phyloP scores from a whole-genome alignment of 768 basidiomycete species.

The Serendipita sp. region DNA sequence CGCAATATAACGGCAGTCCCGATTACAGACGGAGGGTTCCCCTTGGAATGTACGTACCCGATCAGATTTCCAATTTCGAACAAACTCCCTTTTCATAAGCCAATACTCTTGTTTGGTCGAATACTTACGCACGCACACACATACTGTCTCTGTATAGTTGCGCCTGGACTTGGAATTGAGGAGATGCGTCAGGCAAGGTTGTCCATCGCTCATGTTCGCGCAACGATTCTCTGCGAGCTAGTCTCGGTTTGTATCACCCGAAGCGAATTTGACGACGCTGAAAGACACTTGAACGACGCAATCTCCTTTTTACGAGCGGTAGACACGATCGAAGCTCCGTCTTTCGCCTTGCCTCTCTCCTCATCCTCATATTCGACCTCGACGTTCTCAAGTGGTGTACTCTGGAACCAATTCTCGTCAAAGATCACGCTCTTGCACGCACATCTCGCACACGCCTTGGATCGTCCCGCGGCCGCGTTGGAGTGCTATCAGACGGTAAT shows the following conservation, averaged over 20 bases:
- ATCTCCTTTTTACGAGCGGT: not conserved
- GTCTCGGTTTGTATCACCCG: conserved; percentile 47
- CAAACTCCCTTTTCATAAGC: not conserved
- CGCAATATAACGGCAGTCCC: not conserved
- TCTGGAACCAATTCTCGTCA: conserved; percentile 41
- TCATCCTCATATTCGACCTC: too few relatives aligned
- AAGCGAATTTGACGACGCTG: conserved; percentile 49
- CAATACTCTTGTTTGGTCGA: too few relatives aligned
- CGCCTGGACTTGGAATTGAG: not conserved
- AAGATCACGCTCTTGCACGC: conserved; percentile 54
- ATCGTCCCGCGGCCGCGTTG: conserved; percentile 35
- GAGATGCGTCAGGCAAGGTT: not conserved
- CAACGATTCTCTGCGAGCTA: conserved; percentile 57
- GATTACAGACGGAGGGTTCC: not conserved
- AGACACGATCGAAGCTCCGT: not conserved
- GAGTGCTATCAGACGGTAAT: conserved; percentile 51
- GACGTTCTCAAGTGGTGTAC: conserved; percentile 9
- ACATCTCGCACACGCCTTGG: conserved; percentile 56
- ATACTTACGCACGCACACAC: too few relatives aligned
- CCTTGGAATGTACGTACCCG: conserved; percentile 21
- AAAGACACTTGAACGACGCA: conserved; percentile 14
- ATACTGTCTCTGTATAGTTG: not conserved
- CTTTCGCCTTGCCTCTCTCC: not conserved
- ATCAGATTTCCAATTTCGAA: too few relatives aligned
- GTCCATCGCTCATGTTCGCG: conserved; percentile 35